Evolutionary conservation across 495 filamentous ascomycete species (phyloP).

Genomic region (Geopyxis carbonaria): DNA sequence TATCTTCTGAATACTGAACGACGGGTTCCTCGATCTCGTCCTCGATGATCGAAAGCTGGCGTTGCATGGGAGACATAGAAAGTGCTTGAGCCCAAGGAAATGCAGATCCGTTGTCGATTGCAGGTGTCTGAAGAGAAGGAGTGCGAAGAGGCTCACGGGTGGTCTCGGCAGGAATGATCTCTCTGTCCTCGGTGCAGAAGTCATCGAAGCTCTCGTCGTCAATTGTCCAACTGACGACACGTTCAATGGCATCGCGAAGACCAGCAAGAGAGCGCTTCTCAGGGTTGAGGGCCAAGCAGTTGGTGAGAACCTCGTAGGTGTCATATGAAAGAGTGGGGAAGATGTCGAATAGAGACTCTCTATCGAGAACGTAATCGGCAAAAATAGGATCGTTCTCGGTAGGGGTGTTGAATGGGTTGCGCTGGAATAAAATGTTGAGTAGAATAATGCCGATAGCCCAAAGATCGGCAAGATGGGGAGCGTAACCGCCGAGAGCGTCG

Average conservation of each 20-base stretch:
- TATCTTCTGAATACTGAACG: constrained; percentile 67
- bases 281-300: constrained; percentile 80
- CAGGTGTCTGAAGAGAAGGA: constrained; percentile 80
- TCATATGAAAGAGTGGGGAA: constrained; percentile 98
- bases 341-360: constrained; percentile 90
- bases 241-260: constrained; percentile 56
- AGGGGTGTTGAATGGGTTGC: constrained; percentile 83
- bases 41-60: constrained; percentile 71
- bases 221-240: constrained; percentile 80
- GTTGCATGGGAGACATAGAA: constrained; percentile 56
- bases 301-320: constrained; percentile 77
- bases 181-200: constrained; percentile 71
- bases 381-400: constrained; percentile 76
- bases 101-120: constrained; percentile 55
- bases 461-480: constrained; percentile 80
- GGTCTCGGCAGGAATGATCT: constrained; percentile 55
- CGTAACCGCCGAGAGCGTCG: constrained; percentile 77
- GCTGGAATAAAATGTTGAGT: constrained; percentile 85
- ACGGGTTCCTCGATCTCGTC: constrained; percentile 34
- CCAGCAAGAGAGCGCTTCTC: constrained; percentile 65
- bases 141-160: constrained; percentile 93
- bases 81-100: constrained; percentile 95
- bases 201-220: constrained; percentile 83
- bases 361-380: constrained; percentile 77
- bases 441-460: constrained; percentile 95